Evolutionary conservation across 305 asterid species (phyloP).

Genomic region (Rubia balearica): DNA sequence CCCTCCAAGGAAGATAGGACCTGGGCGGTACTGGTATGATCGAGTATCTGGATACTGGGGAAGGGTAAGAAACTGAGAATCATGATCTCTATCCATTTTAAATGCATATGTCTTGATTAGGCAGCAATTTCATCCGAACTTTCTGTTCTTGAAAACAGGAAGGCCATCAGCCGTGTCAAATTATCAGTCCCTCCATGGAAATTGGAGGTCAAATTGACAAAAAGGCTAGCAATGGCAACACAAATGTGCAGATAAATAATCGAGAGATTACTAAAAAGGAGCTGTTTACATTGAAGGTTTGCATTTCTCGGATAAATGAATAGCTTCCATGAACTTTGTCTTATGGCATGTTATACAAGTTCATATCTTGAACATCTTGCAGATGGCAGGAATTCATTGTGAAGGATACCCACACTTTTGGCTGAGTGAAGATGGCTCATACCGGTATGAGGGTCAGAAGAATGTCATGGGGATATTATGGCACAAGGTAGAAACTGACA

Average conservation of each 20-base stretch:
- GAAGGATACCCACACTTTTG: slow-evolving; percentile 69
- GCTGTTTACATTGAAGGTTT: slow-evolving; percentile 56
- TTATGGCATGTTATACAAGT: slow-evolving; percentile 16
- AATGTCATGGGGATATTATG: slow-evolving; percentile 63
- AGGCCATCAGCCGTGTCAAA: slow-evolving; percentile 64
- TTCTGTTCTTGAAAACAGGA: slow-evolving; percentile 40
- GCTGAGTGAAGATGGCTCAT: slow-evolving; percentile 72
- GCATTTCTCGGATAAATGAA: slow-evolving; percentile 12
- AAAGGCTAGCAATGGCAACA: slow-evolving; percentile 74
- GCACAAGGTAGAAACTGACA: slow-evolving; percentile 60
- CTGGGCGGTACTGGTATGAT: slow-evolving; percentile 84
- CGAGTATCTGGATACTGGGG: slow-evolving; percentile 91
- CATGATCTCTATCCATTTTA: not conserved
- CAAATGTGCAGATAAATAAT: slow-evolving; percentile 45
- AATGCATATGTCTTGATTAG: not conserved
- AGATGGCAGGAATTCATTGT: slow-evolving; percentile 56
- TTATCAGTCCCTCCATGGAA: slow-evolving; percentile 48
- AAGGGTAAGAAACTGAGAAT: slow-evolving; percentile 38
- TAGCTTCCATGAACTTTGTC: slow-evolving; percentile 8
- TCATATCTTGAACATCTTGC: slow-evolving; percentile 18
- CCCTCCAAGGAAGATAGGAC: slow-evolving; percentile 76
- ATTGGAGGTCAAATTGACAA: slow-evolving; percentile 39
- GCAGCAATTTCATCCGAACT: no score
- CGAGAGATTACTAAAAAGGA: slow-evolving; percentile 70
- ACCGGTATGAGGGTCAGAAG: slow-evolving; percentile 58